Percentiles rank a stretch among this genome's conserved stretches.
Conservation (phyloP, 371 early-diverging fungal species). For the Rhizoclosmatium hyalinum region DNA sequence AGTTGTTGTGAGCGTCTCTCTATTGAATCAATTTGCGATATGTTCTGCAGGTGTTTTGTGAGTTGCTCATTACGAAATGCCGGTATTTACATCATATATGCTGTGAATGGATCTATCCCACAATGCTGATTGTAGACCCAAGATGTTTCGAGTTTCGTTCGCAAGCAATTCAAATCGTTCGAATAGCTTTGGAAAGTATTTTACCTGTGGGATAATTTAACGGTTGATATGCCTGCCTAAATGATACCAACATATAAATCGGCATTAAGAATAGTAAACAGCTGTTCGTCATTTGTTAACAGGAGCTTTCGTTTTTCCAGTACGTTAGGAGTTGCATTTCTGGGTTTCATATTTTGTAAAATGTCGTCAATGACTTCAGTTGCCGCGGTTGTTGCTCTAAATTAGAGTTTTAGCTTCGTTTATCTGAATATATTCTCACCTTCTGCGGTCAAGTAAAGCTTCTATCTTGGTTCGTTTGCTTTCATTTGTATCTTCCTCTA, state of each 20-base stretch:
- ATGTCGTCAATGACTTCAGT: constrained; percentile 39
- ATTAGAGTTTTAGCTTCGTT: constrained; percentile 2
- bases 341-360: constrained; percentile 23
- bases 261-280: constrained; percentile 33
- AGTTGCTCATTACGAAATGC: no score
- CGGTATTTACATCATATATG: constrained; percentile 24
- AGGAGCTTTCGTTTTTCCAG: constrained; percentile 20
- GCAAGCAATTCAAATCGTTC: constrained; percentile 13
- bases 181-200: constrained; percentile 17
- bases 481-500: constrained; percentile 41
- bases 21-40: not conserved
- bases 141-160: not conserved
- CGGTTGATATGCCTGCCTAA: not conserved
- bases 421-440: constrained; percentile 32
- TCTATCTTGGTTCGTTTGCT: constrained; percentile 41
- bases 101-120: constrained; percentile 32
- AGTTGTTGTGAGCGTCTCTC: constrained; percentile 30
- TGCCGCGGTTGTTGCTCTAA: constrained; percentile 45
- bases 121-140: constrained; percentile 1
- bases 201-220: constrained; percentile 11
- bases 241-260: constrained; percentile 27
- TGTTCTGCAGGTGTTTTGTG: constrained; percentile 7
- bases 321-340: not conserved
- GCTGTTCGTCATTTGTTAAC: constrained; percentile 23
- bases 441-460: constrained; percentile 33